Conservation (phyloP, 805 yeast species). For the Yarrowia sp. region DNA sequence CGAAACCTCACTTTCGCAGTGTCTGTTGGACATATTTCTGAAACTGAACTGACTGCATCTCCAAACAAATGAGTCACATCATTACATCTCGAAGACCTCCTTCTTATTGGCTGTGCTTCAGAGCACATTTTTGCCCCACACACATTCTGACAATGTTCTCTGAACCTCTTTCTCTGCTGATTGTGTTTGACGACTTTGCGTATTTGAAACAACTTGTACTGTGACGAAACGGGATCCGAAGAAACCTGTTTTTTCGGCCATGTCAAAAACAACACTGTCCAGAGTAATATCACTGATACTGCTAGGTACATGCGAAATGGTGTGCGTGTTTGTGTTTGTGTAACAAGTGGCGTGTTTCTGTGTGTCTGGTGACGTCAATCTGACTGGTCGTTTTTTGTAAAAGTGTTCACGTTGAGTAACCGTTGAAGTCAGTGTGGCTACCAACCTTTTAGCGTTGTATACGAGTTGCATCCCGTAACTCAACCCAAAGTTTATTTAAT, state of each 20-base stretch:
- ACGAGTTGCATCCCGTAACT: slow-evolving; percentile 14
- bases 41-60: no score
- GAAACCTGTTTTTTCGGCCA: background rate
- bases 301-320: background rate
- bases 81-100: background rate
- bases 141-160: slow-evolving; percentile 5
- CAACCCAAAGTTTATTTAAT: background rate
- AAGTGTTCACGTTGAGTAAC: background rate
- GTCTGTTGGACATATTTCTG: no score
- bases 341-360: background rate
- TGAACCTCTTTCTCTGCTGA: background rate
- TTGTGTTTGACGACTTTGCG: background rate
- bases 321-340: background rate
- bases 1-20: no score
- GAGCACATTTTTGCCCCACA: background rate
- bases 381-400: no score
- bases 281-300: background rate
- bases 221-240: background rate
- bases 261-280: background rate
- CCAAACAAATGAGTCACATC: background rate
- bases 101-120: background rate
- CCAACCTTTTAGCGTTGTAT: background rate
- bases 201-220: slow-evolving; percentile 1
- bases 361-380: background rate
- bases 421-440: background rate